A percentile compares a stretch with the other conserved stretches of the same genome.
phyloP scores from a whole-genome alignment of 2,329 filamentous ascomycete genomes.

The Fusarium chaquense region DNA sequence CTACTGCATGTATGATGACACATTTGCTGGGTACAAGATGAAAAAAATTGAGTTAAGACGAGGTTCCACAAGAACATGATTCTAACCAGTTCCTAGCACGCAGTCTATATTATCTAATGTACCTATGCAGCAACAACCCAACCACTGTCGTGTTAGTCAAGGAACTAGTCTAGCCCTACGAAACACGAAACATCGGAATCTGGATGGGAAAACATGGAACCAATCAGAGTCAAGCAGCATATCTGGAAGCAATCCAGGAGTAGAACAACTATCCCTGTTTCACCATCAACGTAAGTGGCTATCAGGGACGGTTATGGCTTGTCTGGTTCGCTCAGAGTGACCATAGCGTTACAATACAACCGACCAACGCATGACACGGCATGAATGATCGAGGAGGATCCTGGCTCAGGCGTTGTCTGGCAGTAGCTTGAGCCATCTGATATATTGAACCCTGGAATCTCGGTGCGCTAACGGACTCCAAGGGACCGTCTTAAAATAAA shows the following conservation, averaged over 20 bases:
- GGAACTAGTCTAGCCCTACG: slow-evolving; percentile 5
- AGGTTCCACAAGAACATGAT: slow-evolving; percentile 32
- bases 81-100: slow-evolving; percentile 15
- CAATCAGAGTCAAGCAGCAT: slow-evolving; percentile 29
- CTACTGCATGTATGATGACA: slow-evolving; percentile 37
- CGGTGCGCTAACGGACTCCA: neutral
- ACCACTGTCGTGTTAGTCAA: slow-evolving; percentile 13
- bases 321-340: slow-evolving; percentile 8
- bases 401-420: slow-evolving; percentile 30
- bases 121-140: slow-evolving; percentile 5
- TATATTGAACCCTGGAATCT: slow-evolving; percentile 8
- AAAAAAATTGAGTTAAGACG: slow-evolving; percentile 12
- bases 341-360: slow-evolving; percentile 16
- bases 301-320: slow-evolving; percentile 4
- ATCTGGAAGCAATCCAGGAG: slow-evolving; percentile 23
- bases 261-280: slow-evolving; percentile 34
- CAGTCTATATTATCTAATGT: neutral
- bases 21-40: slow-evolving; percentile 28
- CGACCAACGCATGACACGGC: slow-evolving; percentile 32
- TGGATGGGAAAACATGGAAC: slow-evolving; percentile 34
- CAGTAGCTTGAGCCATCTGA: slow-evolving; percentile 38
- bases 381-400: slow-evolving; percentile 22
- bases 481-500: slow-evolving; percentile 23
- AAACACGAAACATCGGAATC: slow-evolving; percentile 17
- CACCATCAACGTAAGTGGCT: slow-evolving; percentile 17